Evolutionary conservation across 163 green algal genomes (phyloP).

Genomic region (Scenedesmus sp.): DNA sequence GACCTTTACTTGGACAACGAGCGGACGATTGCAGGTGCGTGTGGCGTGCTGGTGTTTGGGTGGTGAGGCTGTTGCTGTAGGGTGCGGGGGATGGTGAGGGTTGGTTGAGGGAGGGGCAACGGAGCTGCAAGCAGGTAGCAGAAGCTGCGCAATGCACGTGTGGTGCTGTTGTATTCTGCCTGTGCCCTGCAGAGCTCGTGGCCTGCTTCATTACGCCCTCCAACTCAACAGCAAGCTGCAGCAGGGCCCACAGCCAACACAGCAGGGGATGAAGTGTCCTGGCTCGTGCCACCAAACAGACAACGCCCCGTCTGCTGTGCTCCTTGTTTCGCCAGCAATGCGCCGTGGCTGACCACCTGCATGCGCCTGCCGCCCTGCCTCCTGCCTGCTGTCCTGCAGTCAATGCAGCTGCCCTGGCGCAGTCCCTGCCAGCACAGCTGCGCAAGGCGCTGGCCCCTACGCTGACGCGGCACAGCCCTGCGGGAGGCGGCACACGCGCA

Average conservation of each 20-base stretch:
- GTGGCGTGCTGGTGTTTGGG: not conserved
- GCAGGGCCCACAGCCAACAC: no score
- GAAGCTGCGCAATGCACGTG: not conserved
- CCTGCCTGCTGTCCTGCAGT: constrained; percentile 43
- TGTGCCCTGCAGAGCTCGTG: no score
- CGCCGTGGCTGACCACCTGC: no score
- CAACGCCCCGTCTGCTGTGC: not conserved
- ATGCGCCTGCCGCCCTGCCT: not conserved
- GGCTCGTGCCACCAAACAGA: no score
- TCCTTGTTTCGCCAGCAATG: not conserved
- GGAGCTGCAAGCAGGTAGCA: not conserved
- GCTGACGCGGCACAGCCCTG: not conserved
- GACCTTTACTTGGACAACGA: constrained; percentile 78
- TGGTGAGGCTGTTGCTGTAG: not conserved
- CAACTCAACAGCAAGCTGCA: no score
- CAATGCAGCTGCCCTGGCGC: constrained; percentile 64
- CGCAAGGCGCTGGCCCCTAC: constrained; percentile 41
- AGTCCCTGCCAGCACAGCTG: constrained; percentile 69
- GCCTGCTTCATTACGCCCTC: no score
- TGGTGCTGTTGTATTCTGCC: not conserved
- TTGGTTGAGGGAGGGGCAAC: not conserved
- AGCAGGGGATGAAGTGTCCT: no score
- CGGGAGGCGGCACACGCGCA: not conserved
- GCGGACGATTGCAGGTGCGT: constrained; percentile 33
- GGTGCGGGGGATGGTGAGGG: not conserved